These are phyloP conservation scores for Bromus sterilis DNA, from an alignment of 176 grass and related monocot species.

Conservation along the genomic window DNA sequence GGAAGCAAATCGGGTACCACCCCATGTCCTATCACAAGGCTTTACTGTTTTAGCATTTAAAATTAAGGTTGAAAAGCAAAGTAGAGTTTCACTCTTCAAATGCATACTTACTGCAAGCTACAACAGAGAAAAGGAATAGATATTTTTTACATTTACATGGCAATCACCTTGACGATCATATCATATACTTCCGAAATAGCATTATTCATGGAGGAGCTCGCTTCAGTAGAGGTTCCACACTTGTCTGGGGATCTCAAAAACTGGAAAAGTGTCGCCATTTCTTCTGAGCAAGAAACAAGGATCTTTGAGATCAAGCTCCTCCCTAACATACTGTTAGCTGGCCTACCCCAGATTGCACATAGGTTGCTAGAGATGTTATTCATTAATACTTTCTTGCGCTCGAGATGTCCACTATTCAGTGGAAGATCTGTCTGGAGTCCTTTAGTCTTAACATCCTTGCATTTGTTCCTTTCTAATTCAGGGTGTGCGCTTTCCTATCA, in stretches of 20 bases:
- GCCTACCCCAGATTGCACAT: constrained; percentile 43
- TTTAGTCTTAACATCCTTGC: constrained; percentile 15
- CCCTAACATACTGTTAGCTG: constrained; percentile 27
- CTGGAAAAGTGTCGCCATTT: constrained; percentile 53
- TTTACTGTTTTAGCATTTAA: not conserved
- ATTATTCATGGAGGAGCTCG: constrained; percentile 19
- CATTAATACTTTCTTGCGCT: constrained; percentile 20
- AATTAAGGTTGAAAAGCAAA: not conserved
- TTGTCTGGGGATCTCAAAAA: constrained; percentile 33
- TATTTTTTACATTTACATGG: not conserved
- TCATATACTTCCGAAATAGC: constrained; percentile 46
- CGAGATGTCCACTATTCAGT: constrained; percentile 19
- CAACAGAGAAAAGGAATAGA: not conserved
- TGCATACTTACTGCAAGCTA: not conserved
- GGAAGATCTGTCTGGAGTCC: constrained; percentile 54
- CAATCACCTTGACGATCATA: constrained; percentile 54
- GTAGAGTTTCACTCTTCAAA: not conserved
- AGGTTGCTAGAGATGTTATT: constrained; percentile 50
- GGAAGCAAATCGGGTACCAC: not conserved
- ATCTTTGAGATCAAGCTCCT: constrained; percentile 52
- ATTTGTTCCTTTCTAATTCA: constrained; percentile 13
- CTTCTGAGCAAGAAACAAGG: constrained; percentile 65
- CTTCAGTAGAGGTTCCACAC: constrained; percentile 32
- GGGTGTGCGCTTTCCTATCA: constrained; percentile 21
- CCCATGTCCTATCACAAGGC: not conserved